A percentile compares a stretch with the other conserved stretches of the same genome.
Evolutionary conservation across 2,329 filamentous ascomycete species (phyloP).

Genomic region (Colletotrichum plurivorum): DNA sequence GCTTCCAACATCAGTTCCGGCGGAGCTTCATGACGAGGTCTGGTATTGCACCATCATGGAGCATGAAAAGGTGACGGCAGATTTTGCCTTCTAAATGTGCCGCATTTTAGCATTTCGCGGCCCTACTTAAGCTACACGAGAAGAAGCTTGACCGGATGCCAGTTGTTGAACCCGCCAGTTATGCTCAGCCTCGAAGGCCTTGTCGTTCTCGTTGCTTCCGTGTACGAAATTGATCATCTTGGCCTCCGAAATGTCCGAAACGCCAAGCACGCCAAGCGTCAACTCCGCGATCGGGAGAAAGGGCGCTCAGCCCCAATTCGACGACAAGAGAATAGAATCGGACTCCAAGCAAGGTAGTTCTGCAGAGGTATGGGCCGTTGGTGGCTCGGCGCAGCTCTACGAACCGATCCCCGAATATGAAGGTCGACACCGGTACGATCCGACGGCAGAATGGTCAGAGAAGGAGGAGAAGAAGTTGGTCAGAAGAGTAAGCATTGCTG

Average conservation of each 20-base stretch:
- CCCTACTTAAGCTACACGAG: not conserved
- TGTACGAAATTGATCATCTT: not conserved
- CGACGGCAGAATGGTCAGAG: slow-evolving; percentile 68
- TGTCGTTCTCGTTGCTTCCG: not conserved
- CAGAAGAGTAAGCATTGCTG: slow-evolving; percentile 58
- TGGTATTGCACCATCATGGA: slow-evolving; percentile 27
- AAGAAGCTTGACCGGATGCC: not conserved
- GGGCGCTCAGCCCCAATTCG: not conserved
- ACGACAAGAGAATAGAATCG: not conserved
- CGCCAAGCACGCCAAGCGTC: slow-evolving; percentile 20
- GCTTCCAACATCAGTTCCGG: no score
- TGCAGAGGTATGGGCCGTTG: slow-evolving; percentile 23
- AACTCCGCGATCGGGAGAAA: slow-evolving; percentile 12
- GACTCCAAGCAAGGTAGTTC: slow-evolving; percentile 6
- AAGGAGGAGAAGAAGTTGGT: slow-evolving; percentile 70
- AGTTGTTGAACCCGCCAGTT: not conserved
- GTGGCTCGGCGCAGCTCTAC: slow-evolving; percentile 50
- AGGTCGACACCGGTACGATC: slow-evolving; percentile 71
- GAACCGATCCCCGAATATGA: slow-evolving; percentile 69
- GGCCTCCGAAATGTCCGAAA: slow-evolving; percentile 4
- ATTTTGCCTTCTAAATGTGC: not conserved
- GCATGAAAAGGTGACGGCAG: slow-evolving; percentile 14
- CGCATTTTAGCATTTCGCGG: not conserved
- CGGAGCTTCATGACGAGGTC: slow-evolving; percentile 20
- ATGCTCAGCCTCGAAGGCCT: not conserved